Conservation (phyloP, 208 protist genomes). For the Leishmania tarentolae region DNA sequence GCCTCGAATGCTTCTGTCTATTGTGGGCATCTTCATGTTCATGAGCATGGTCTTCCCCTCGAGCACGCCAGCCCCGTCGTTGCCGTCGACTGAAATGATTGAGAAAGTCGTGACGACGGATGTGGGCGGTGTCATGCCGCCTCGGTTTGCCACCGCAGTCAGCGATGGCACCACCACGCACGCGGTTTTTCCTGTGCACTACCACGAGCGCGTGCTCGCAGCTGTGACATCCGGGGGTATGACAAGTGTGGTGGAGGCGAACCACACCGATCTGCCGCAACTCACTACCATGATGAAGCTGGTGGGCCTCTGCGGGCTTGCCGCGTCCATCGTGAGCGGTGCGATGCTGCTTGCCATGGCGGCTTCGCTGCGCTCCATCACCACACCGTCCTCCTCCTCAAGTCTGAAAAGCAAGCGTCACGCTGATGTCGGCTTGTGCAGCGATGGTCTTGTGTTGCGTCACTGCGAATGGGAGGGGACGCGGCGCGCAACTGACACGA, state of each 20-base stretch:
- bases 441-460: background rate
- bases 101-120: background rate
- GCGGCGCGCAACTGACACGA: background rate
- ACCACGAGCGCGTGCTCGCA: background rate
- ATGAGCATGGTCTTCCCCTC: conserved; percentile 37
- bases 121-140: background rate
- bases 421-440: background rate
- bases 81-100: background rate
- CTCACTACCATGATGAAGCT: conserved; percentile 11
- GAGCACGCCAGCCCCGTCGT: background rate
- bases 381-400: conserved; percentile 17
- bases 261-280: background rate
- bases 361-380: conserved; percentile 22
- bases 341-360: conserved; percentile 24
- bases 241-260: background rate
- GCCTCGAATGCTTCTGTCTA: conserved; percentile 32
- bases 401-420: background rate
- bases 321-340: conserved; percentile 23
- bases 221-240: background rate
- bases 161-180: background rate
- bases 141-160: background rate
- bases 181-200: conserved; percentile 16
- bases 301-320: conserved; percentile 17
- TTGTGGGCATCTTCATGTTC: conserved; percentile 36
- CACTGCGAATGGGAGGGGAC: background rate